A percentile compares a stretch with the other conserved stretches of the same genome.
phyloP scores from a whole-genome alignment of 2,329 filamentous ascomycete genomes.

The Fragosphaeria purpurea region DNA sequence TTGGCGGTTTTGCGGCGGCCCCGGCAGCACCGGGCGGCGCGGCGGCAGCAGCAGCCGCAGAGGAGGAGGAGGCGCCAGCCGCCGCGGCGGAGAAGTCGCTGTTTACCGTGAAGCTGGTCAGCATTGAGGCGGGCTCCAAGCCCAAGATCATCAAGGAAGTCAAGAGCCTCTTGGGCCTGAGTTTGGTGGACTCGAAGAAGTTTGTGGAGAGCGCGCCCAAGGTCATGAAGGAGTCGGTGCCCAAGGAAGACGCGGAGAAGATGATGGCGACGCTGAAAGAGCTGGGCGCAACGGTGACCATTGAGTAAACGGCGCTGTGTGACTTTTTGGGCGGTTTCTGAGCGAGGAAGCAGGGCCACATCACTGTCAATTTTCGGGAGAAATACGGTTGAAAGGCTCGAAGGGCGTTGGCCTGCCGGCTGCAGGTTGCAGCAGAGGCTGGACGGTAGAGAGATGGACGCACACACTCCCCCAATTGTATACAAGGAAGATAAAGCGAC shows the following conservation, averaged over 20 bases:
- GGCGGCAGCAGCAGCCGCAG: slow-evolving; percentile 57
- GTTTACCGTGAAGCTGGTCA: slow-evolving; percentile 90
- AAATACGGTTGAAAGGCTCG: too few species aligned
- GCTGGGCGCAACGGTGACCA: slow-evolving; percentile 75
- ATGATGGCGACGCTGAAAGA: slow-evolving; percentile 90
- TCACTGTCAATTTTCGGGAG: neutral
- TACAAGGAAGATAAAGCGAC: slow-evolving; percentile 16
- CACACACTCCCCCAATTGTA: slow-evolving; percentile 10
- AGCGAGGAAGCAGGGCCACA: neutral
- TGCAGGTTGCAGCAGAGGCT: too few species aligned
- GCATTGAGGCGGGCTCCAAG: slow-evolving; percentile 80
- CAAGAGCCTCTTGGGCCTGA: slow-evolving; percentile 89
- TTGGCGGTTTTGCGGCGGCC: slow-evolving; percentile 74
- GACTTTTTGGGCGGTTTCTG: too few species aligned
- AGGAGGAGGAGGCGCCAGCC: slow-evolving; percentile 80
- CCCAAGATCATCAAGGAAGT: slow-evolving; percentile 99
- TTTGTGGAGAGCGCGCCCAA: slow-evolving; percentile 98
- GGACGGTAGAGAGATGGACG: neutral
- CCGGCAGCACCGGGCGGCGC: slow-evolving; percentile 44
- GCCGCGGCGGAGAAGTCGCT: slow-evolving; percentile 91
- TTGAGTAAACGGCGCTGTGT: slow-evolving; percentile 58
- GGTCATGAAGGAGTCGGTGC: slow-evolving; percentile 96
- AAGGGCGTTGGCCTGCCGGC: too few species aligned
- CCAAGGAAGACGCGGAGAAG: slow-evolving; percentile 99
- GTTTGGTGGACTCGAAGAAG: slow-evolving; percentile 99